Conservation (phyloP, 2,329 filamentous ascomycete genomes). For the Lachnellula willkommii region DNA sequence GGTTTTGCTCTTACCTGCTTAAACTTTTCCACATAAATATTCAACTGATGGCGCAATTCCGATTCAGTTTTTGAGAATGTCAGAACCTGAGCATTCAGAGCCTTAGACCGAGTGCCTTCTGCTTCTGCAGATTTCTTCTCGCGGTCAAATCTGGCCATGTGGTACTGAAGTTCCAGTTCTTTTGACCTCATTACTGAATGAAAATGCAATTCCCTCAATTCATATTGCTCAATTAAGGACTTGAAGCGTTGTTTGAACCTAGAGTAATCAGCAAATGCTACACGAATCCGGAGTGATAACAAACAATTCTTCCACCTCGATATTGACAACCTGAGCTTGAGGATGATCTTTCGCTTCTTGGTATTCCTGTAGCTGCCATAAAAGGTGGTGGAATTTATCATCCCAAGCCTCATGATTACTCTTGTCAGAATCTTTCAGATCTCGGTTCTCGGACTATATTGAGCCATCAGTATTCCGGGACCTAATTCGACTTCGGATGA, state of each 20-base stretch:
- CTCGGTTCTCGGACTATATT: conserved; percentile 81
- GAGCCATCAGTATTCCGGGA: conserved; percentile 20
- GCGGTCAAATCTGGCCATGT: conserved; percentile 81
- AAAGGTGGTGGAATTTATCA: conserved; percentile 71
- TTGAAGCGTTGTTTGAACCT: conserved; percentile 86
- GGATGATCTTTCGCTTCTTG: conserved; percentile 82
- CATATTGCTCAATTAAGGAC: conserved; percentile 93
- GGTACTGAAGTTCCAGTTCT: conserved; percentile 90
- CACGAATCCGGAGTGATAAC: conserved; percentile 27
- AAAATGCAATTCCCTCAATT: conserved; percentile 90
- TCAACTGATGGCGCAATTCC: conserved; percentile 88
- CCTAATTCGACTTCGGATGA: conserved; percentile 6
- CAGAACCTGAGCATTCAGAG: conserved; percentile 84
- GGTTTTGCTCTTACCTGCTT: conserved; percentile 71
- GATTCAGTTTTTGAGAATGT: conserved; percentile 95
- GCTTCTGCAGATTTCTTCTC: conserved; percentile 83
- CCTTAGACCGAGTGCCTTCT: conserved; percentile 73
- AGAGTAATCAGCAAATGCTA: conserved; percentile 35
- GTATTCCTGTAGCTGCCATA: conserved; percentile 81
- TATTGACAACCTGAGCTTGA: conserved; percentile 72
- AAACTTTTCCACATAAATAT: conserved; percentile 98
- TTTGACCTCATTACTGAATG: conserved; percentile 88
- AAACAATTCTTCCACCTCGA: conserved; percentile 85
- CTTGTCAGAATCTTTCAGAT: conserved; percentile 79
- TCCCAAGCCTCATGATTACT: conserved; percentile 79